A percentile compares a stretch with the other conserved stretches of the same genome.
Conservation (phyloP, 73 alveolate species). For the Urostyla sp. region DNA sequence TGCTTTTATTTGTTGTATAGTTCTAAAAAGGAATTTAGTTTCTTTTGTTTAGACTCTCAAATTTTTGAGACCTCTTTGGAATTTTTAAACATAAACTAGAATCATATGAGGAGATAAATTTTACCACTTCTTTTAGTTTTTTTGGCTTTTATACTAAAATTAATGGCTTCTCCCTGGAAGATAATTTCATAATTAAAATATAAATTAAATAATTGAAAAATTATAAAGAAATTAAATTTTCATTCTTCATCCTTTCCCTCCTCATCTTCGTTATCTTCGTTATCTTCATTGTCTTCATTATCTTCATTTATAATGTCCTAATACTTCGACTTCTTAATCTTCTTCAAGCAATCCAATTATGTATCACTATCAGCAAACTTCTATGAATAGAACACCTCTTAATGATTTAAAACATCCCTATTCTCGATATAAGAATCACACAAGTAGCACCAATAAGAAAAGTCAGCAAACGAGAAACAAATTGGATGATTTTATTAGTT, state of each 20-base stretch:
- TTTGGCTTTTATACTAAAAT: too few relatives aligned
- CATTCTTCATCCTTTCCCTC: not conserved
- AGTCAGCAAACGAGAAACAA: slow-evolving; percentile 79
- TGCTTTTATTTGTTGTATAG: too few relatives aligned
- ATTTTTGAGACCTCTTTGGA: too few relatives aligned
- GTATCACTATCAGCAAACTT: slow-evolving; percentile 56
- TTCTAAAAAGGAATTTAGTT: too few relatives aligned
- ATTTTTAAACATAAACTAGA: too few relatives aligned
- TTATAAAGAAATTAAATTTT: not conserved
- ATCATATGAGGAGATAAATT: too few relatives aligned
- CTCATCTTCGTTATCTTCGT: not conserved
- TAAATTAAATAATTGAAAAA: too few relatives aligned
- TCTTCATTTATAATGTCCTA: not conserved
- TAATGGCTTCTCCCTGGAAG: too few relatives aligned
- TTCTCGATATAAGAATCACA: slow-evolving; percentile 77
- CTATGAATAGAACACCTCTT: slow-evolving; percentile 54
- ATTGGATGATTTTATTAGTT: slow-evolving; percentile 65
- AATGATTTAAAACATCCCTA: slow-evolving; percentile 7
- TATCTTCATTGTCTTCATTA: slow-evolving; percentile 11
- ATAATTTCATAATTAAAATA: too few relatives aligned
- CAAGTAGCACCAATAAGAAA: slow-evolving; percentile 84
- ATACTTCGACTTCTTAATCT: slow-evolving; percentile 19
- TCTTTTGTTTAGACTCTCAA: too few relatives aligned
- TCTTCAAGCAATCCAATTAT: not conserved
- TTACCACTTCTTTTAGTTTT: too few relatives aligned